A percentile compares a stretch with the other conserved stretches of the same genome.
Conservation (phyloP, 108 stramenopile genomes). For the Nitzschia putrida region DNA sequence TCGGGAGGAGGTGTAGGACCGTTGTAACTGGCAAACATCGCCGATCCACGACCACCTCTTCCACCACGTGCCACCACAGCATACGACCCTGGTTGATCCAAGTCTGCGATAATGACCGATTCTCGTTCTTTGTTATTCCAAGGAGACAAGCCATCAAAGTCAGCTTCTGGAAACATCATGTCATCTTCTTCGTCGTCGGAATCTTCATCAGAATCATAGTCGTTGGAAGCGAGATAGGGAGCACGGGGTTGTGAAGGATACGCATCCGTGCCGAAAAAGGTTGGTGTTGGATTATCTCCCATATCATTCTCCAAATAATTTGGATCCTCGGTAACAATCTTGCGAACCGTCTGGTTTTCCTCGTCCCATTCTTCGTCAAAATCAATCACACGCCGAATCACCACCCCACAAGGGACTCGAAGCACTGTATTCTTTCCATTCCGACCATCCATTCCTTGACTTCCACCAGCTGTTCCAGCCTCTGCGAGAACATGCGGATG, state of each 20-base stretch:
- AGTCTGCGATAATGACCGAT: slow-evolving; percentile 68
- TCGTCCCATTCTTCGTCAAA: slow-evolving; percentile 63
- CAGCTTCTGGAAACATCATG: background rate
- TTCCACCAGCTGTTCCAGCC: slow-evolving; percentile 61
- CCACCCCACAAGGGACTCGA: slow-evolving; percentile 82
- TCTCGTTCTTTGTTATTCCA: slow-evolving; percentile 44
- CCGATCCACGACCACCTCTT: slow-evolving; percentile 68
- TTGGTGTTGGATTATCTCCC: too few species aligned
- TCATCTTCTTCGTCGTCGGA: slow-evolving; percentile 22
- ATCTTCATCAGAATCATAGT: slow-evolving; percentile 37
- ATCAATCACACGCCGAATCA: slow-evolving; percentile 75
- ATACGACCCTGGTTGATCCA: slow-evolving; percentile 73
- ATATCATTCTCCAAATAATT: background rate
- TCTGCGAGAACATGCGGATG: slow-evolving; percentile 57
- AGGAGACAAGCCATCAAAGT: slow-evolving; percentile 22
- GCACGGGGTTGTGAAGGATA: background rate
- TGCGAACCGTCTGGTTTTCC: slow-evolving; percentile 33
- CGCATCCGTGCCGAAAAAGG: too few species aligned
- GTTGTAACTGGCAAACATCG: slow-evolving; percentile 56
- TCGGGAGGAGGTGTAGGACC: slow-evolving; percentile 41
- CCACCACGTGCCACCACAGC: slow-evolving; percentile 80
- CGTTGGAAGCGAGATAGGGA: slow-evolving; percentile 30
- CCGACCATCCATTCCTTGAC: slow-evolving; percentile 57
- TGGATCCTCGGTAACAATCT: background rate
- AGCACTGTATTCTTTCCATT: slow-evolving; percentile 72